phyloP scores from a whole-genome alignment of 441 rosid species.

The Oxalis stricta region DNA sequence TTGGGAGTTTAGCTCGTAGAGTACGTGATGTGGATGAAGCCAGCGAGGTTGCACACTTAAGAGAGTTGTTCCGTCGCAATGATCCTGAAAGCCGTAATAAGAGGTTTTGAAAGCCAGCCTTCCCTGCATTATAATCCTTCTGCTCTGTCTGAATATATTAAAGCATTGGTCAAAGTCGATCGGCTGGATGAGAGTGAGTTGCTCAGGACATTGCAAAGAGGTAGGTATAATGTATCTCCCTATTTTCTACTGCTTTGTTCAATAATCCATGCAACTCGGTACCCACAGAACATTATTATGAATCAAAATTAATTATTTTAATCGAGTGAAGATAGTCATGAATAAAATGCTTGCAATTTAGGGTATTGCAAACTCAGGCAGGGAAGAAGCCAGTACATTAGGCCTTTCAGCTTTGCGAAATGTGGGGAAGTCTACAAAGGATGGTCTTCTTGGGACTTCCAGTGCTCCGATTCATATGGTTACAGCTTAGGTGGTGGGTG shows the following conservation, averaged over 20 bases:
- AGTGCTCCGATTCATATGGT: conserved; percentile 83
- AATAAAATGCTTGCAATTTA: too few species aligned
- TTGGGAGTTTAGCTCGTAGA: conserved; percentile 60
- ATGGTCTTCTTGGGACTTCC: conserved; percentile 68
- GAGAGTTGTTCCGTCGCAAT: conserved; percentile 53
- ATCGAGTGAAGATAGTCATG: too few species aligned
- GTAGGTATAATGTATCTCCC: conserved; percentile 16
- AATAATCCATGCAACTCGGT: too few species aligned
- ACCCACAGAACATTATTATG: too few species aligned
- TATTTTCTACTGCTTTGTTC: too few species aligned
- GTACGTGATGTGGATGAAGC: conserved; percentile 67
- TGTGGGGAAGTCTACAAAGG: conserved; percentile 52
- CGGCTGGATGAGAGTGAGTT: conserved; percentile 77
- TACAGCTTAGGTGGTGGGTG: conserved; percentile 70
- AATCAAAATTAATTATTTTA: too few species aligned
- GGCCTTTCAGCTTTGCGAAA: conserved; percentile 55
- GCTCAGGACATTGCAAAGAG: conserved; percentile 72
- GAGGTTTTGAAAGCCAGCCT: conserved; percentile 68
- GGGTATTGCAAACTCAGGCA: conserved; percentile 41
- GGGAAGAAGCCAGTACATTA: conserved; percentile 44
- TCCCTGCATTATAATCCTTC: conserved; percentile 57
- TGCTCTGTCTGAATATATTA: conserved; percentile 72
- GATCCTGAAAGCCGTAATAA: conserved; percentile 85
- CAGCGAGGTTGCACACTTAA: conserved; percentile 49
- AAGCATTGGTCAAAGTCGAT: conserved; percentile 84